Evolutionary conservation across 1,139 yeast genomes (phyloP).

Genomic region (Saccharomyces hybrid): DNA sequence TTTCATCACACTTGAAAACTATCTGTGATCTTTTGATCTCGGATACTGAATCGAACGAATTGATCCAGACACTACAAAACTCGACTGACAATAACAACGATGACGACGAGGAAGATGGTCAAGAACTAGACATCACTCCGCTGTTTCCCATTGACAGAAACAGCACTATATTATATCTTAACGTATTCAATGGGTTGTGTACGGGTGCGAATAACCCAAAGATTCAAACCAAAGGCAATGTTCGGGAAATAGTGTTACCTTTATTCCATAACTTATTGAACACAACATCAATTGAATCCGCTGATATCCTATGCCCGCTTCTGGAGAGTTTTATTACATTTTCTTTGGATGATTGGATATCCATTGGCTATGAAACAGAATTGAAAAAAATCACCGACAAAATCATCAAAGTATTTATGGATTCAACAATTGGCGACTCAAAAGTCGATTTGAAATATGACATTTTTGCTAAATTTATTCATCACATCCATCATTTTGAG

Average conservation of each 20-base stretch:
- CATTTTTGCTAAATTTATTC: slow-evolving; percentile 16
- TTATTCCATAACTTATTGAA: slow-evolving; percentile 19
- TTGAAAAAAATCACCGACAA: slow-evolving; percentile 15
- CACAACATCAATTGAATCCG: slow-evolving; percentile 21
- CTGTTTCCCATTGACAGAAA: slow-evolving; percentile 22
- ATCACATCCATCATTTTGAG: slow-evolving; percentile 16
- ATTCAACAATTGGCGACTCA: slow-evolving; percentile 12
- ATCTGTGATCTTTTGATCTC: slow-evolving; percentile 22
- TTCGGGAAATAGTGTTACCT: slow-evolving; percentile 20
- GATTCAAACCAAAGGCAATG: slow-evolving; percentile 16
- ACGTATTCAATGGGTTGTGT: slow-evolving; percentile 28
- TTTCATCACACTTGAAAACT: slow-evolving; percentile 18
- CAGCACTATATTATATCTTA: slow-evolving; percentile 21
- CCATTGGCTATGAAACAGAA: slow-evolving; percentile 20
- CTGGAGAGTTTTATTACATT: slow-evolving; percentile 22
- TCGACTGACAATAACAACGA: slow-evolving; percentile 2
- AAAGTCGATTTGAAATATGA: slow-evolving; percentile 11
- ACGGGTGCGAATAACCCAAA: slow-evolving; percentile 23
- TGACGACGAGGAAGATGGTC: slow-evolving; percentile 8
- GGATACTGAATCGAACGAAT: slow-evolving; percentile 17
- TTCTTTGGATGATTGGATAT: slow-evolving; percentile 28
- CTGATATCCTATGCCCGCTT: slow-evolving; percentile 19
- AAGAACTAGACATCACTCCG: slow-evolving; percentile 7
- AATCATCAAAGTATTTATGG: slow-evolving; percentile 19
- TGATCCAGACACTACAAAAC: slow-evolving; percentile 4